Base-by-base conservation (phyloP, 805 yeast species). In the Nakazawaea molendinolei region DNA sequence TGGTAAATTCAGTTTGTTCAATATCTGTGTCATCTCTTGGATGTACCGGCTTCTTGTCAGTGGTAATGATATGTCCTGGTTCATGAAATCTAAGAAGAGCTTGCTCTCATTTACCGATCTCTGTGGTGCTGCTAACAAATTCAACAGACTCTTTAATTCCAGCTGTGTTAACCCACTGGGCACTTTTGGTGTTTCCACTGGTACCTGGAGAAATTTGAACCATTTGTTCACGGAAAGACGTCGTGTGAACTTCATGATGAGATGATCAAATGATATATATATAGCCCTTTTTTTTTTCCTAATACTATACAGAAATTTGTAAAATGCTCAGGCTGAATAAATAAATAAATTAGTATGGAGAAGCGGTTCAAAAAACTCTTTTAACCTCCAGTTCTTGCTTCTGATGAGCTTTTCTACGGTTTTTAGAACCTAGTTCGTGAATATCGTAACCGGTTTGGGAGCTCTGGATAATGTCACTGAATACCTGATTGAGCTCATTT, bases 1-100 rank as follows among this genome's bases (percentile, higher is more conserved):
- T 9, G 41, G 41, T 25, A 38, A 29, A 25, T 38, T 38, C 12
- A 22, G 21, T n/a, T 25, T 23, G 17, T 38, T 38, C 38, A 38
- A 28, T 3, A 29, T 20, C 3, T 25, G 9, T 19, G 32, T 23
- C 9, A 38, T 5, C 10, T 38, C 21, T 13, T 33, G 17, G 8
- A 38, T 15, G 8, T 29, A 28, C 21, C 23, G 13, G 3, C 9
- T 7, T 14, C 27, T 18, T 9, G 18, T 23, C 13, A 14, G 8
- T 8, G 8, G 9, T 8, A 27, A 23, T 9, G 33, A 18, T 10
- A 36, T 14, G 23, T 38, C 40, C 2, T 28, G 23, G 12, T 26
- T 32, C 16, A 32, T 23, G 16, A 28, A 28, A 6, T 33, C 8
- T 16, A 38, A 29, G 12, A 28, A 5, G n/a, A 16, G 18, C 16